These are phyloP conservation scores for Diaporthe sp. DNA, from an alignment of 2,329 filamentous ascomycete genomes.

Conservation along the genomic window DNA sequence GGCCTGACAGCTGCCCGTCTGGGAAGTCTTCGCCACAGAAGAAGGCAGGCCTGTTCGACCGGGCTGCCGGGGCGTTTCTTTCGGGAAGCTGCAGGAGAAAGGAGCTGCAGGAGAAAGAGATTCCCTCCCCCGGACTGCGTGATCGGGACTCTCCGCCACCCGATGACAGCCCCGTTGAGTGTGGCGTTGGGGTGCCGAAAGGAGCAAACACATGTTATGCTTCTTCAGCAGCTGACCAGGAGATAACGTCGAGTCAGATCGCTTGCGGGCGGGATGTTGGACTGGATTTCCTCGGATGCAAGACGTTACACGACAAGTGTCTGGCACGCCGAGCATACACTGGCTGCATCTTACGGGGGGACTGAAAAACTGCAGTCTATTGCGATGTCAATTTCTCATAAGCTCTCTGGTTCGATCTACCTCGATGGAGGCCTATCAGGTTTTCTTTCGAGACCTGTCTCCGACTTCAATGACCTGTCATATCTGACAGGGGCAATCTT, in stretches of 20 bases:
- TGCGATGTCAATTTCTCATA: not conserved
- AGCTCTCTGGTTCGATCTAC: constrained; percentile 16
- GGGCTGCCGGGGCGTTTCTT: not conserved
- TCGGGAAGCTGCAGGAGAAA: not conserved
- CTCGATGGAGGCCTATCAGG: not conserved
- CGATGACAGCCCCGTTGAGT: not conserved
- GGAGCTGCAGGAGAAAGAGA: not conserved
- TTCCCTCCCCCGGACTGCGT: not conserved
- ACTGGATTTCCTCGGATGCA: not conserved
- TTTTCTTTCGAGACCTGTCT: constrained; percentile 1
- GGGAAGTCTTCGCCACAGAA: constrained; percentile 10
- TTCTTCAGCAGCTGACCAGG: constrained; percentile 9
- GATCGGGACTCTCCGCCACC: constrained; percentile 22
- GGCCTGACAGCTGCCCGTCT: constrained; percentile 14
- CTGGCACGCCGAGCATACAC: not conserved
- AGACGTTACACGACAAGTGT: constrained; percentile 15
- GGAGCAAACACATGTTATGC: not conserved
- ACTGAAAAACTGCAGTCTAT: not conserved
- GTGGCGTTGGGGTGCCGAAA: constrained; percentile 21
- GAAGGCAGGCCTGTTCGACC: not conserved
- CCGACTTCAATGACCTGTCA: constrained; percentile 16
- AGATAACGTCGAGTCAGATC: not conserved
- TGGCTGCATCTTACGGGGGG: constrained; percentile 7
- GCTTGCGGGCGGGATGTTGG: not conserved
- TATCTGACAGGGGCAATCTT: constrained; percentile 18